A percentile compares a stretch with the other conserved stretches of the same genome.
Evolutionary conservation across 2,329 filamentous ascomycete genomes (phyloP).

Genomic region (Aspergillus vadensis): DNA sequence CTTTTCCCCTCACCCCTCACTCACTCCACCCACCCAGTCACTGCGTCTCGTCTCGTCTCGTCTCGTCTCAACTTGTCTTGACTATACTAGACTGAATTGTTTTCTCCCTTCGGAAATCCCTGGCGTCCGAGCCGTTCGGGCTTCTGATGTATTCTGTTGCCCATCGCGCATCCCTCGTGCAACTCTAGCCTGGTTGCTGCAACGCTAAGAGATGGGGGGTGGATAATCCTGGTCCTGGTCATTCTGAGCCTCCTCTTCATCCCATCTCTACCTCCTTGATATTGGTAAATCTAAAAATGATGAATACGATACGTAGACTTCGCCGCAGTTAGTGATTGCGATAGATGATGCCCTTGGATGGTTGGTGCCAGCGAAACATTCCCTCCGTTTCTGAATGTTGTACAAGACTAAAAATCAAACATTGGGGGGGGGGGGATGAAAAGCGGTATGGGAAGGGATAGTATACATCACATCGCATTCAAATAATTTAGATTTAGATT

Average conservation of each 20-base stretch:
- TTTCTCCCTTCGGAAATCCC: background rate
- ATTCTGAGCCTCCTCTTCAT: background rate
- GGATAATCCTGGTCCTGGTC: background rate
- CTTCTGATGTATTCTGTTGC: too few species aligned
- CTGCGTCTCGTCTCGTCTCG: background rate
- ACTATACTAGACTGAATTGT: too few species aligned
- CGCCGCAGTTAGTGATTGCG: too few species aligned
- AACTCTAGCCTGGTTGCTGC: background rate
- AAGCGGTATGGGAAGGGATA: background rate
- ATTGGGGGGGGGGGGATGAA: background rate
- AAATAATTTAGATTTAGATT: too few species aligned
- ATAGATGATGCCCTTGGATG: background rate
- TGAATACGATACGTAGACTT: too few species aligned
- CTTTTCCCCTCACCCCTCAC: too few species aligned
- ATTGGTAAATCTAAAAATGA: too few species aligned
- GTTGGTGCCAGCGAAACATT: constrained; percentile 9
- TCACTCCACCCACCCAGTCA: constrained; percentile 6
- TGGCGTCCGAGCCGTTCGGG: background rate
- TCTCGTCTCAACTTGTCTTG: too few species aligned
- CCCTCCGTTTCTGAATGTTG: background rate
- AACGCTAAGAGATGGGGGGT: background rate
- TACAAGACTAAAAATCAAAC: background rate
- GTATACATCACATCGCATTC: too few species aligned
- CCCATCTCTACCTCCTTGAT: too few species aligned
- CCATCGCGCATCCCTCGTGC: background rate